These are phyloP conservation scores for Ogataea ramenticola DNA, from an alignment of 805 yeast genomes.

Conservation along the genomic window DNA sequence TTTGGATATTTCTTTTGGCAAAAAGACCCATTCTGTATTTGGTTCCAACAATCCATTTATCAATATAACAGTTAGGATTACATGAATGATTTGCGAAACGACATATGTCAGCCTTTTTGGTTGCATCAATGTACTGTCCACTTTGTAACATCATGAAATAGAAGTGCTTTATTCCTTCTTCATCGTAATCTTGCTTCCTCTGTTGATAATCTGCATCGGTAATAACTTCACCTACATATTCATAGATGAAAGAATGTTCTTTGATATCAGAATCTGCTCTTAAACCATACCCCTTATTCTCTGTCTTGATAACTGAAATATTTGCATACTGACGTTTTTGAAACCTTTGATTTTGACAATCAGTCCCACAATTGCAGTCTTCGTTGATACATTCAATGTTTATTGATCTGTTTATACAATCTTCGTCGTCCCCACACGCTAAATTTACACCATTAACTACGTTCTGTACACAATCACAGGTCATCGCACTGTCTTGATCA, in stretches of 20 bases:
- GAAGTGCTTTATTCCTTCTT: slow-evolving; percentile 65
- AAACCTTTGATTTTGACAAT: slow-evolving; percentile 84
- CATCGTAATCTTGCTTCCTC: slow-evolving; percentile 70
- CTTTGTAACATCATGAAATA: slow-evolving; percentile 94
- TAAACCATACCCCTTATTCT: slow-evolving; percentile 83
- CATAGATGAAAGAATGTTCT: slow-evolving; percentile 72
- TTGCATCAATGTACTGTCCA: slow-evolving; percentile 93
- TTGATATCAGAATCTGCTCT: slow-evolving; percentile 56
- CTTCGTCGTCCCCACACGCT: slow-evolving; percentile 82
- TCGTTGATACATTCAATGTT: slow-evolving; percentile 84
- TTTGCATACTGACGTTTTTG: slow-evolving; percentile 68
- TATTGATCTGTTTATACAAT: slow-evolving; percentile 88
- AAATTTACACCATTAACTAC: slow-evolving; percentile 34
- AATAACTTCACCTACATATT: slow-evolving; percentile 91
- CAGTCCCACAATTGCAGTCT: slow-evolving; percentile 63
- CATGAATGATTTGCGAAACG: slow-evolving; percentile 95
- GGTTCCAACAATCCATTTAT: slow-evolving; percentile 94
- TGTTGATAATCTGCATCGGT: slow-evolving; percentile 69
- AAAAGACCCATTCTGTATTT: slow-evolving; percentile 92
- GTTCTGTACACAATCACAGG: slow-evolving; percentile 76
- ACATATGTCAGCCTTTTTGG: slow-evolving; percentile 79
- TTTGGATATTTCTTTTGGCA: slow-evolving; percentile 61
- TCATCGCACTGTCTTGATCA: slow-evolving; percentile 71
- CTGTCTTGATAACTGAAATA: slow-evolving; percentile 79
- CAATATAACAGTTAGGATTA: slow-evolving; percentile 89